Conservation (phyloP, 1,284 basidiomycete species). For the Mycena sp. region DNA sequence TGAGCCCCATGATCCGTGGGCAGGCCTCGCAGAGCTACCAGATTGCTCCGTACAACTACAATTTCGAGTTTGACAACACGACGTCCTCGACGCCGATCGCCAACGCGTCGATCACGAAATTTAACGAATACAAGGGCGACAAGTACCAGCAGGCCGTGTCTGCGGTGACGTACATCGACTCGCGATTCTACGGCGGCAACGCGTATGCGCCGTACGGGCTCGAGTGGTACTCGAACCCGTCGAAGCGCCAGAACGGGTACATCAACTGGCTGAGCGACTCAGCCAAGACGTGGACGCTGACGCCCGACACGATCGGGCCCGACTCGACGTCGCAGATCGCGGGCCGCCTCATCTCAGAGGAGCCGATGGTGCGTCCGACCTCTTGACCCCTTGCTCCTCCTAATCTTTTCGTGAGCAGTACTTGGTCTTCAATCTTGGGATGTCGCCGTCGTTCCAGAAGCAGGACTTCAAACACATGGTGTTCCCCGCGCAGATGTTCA, state of each 20-base stretch:
- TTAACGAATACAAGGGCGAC: conserved; percentile 75
- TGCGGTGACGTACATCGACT: conserved; percentile 58
- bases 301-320: conserved; percentile 59
- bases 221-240: conserved; percentile 70
- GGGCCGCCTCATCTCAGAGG: conserved; percentile 66
- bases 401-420: conserved; percentile 46
- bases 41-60: conserved; percentile 70
- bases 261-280: conserved; percentile 69
- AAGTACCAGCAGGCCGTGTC: conserved; percentile 75
- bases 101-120: conserved; percentile 54
- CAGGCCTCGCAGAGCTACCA: conserved; percentile 75
- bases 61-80: conserved; percentile 63
- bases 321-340: conserved; percentile 58
- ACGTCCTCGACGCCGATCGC: conserved; percentile 55
- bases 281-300: conserved; percentile 64
- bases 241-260: conserved; percentile 60
- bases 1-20: conserved; percentile 39
- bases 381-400: neutral
- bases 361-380: conserved; percentile 54
- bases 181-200: conserved; percentile 55
- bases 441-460: conserved; percentile 63
- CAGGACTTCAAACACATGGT: conserved; percentile 57
- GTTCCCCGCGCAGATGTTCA: conserved; percentile 65
- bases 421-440: conserved; percentile 66
- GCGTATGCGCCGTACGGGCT: conserved; percentile 62